Conservation (phyloP, 495 filamentous ascomycete species). For the Bombardia bombarda region DNA sequence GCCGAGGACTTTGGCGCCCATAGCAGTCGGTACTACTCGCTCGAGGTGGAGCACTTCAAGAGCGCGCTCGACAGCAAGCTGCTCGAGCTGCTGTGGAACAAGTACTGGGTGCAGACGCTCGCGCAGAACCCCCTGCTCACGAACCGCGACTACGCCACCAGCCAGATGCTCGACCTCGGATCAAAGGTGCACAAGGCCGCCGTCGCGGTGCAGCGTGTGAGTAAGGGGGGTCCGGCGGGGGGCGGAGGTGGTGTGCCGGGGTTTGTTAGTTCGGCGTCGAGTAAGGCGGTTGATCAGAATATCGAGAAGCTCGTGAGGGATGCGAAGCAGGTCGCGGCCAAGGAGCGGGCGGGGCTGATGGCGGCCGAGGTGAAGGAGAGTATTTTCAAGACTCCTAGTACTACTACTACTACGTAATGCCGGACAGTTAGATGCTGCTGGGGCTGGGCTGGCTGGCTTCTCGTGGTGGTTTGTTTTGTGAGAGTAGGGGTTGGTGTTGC, state of each 20-base stretch:
- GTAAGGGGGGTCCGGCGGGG: constrained; percentile 8
- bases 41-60: constrained; percentile 91
- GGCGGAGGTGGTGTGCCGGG: constrained; percentile 4
- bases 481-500: too few relatives aligned
- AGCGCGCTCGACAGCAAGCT: constrained; percentile 78
- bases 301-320: constrained; percentile 75
- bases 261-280: background rate
- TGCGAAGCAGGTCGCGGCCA: constrained; percentile 71
- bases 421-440: background rate
- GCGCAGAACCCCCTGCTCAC: constrained; percentile 88
- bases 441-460: too few relatives aligned
- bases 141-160: constrained; percentile 86
- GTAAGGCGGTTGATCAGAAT: constrained; percentile 42
- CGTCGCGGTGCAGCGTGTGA: constrained; percentile 31
- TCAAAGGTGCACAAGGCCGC: constrained; percentile 66
- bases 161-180: constrained; percentile 84
- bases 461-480: too few relatives aligned
- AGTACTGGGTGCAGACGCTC: constrained; percentile 99
- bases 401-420: too few relatives aligned
- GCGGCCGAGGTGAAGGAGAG: constrained; percentile 77
- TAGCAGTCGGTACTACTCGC: constrained; percentile 76
- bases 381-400: constrained; percentile 61
- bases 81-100: constrained; percentile 91
- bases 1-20: constrained; percentile 96
- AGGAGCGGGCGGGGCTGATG: constrained; percentile 79